A percentile compares a stretch with the other conserved stretches of the same genome.
Conservation (phyloP, 768 basidiomycete genomes). For the Amanita polypyramis region DNA sequence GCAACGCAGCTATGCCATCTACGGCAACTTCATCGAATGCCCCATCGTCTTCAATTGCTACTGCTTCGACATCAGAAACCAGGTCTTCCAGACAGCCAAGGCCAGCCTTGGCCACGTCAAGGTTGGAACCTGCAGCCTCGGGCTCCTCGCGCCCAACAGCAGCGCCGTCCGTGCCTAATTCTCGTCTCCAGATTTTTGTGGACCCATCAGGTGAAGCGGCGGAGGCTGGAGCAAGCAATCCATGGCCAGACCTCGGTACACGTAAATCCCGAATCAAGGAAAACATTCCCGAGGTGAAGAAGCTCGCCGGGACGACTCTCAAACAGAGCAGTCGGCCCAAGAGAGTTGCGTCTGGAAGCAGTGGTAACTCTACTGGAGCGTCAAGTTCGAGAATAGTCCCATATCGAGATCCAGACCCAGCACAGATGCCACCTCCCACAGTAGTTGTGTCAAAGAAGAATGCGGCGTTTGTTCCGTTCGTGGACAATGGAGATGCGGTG, state of each 20-base stretch:
- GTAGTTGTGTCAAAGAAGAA: constrained; percentile 13
- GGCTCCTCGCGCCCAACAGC: constrained; percentile 19
- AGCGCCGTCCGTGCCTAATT: constrained; percentile 31
- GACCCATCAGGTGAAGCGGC: constrained; percentile 49
- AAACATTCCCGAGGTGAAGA: constrained; percentile 61
- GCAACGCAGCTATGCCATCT: constrained; percentile 27
- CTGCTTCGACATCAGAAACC: constrained; percentile 35
- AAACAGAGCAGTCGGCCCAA: constrained; percentile 47
- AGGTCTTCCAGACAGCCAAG: constrained; percentile 20
- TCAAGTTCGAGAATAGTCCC: constrained; percentile 46
- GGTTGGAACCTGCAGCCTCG: constrained; percentile 9
- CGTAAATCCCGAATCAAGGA: constrained; percentile 74
- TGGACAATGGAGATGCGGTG: constrained; percentile 12
- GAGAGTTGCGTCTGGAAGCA: constrained; percentile 33
- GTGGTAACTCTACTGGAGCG: constrained; percentile 17
- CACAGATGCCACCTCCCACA: constrained; percentile 32
- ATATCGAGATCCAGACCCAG: constrained; percentile 51
- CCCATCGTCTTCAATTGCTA: constrained; percentile 16
- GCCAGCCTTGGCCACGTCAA: constrained; percentile 4
- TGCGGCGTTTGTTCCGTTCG: constrained; percentile 13
- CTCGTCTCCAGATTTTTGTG: constrained; percentile 60
- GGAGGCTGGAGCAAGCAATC: constrained; percentile 25
- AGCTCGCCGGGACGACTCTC: constrained; percentile 56
- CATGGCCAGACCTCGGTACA: constrained; percentile 68
- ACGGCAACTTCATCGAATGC: constrained; percentile 19